These are phyloP conservation scores for Xylogone sp. DNA, from an alignment of 2,329 filamentous ascomycete genomes.

Conservation along the genomic window DNA sequence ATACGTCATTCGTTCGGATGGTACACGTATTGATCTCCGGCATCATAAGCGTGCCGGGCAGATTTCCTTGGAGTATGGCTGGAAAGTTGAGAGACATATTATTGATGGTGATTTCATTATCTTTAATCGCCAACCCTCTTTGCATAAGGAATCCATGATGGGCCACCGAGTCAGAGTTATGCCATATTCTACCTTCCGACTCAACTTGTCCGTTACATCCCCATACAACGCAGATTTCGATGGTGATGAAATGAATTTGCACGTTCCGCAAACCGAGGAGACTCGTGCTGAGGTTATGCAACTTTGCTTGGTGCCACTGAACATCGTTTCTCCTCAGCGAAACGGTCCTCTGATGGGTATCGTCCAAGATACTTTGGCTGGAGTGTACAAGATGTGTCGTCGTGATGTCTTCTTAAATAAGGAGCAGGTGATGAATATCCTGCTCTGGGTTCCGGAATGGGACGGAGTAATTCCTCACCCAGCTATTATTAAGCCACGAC, in stretches of 20 bases:
- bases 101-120: constrained; percentile 97
- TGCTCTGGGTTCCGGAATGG: constrained; percentile 98
- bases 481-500: constrained; percentile 88
- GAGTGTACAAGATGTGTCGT: constrained; percentile 94
- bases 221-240: constrained; percentile 99
- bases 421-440: constrained; percentile 91
- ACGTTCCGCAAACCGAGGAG: constrained; percentile 97
- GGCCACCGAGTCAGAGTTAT: constrained; percentile 95
- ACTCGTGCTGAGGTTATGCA: constrained; percentile 92
- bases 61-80: constrained; percentile 88
- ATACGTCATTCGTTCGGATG: constrained; percentile 91
- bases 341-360: constrained; percentile 99
- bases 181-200: constrained; percentile 97
- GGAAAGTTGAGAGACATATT: constrained; percentile 97
- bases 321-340: constrained; percentile 96
- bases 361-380: constrained; percentile 94
- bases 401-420: constrained; percentile 88
- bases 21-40: constrained; percentile 89
- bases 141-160: constrained; percentile 99
- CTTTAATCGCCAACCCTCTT: constrained; percentile 98
- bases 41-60: constrained; percentile 86
- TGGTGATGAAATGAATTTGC: constrained; percentile 99
- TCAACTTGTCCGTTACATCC: constrained; percentile 95
- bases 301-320: constrained; percentile 94
- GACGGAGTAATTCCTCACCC: constrained; percentile 90